These are phyloP conservation scores for Tetracladium maxilliforme DNA, from an alignment of 2,329 filamentous ascomycete species.

Conservation along the genomic window DNA sequence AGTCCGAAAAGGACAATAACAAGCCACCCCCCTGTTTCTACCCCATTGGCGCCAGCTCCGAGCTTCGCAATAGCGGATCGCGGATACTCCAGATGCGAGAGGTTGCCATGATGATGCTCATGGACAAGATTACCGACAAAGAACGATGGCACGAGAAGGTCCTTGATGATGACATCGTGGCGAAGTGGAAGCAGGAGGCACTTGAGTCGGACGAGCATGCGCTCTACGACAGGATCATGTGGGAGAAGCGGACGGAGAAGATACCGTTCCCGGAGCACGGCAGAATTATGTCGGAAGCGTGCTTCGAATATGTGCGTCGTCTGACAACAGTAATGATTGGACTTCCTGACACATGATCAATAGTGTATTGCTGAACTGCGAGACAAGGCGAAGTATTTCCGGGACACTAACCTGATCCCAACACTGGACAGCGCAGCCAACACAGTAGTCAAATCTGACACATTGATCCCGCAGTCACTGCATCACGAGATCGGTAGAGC, in stretches of 20 bases:
- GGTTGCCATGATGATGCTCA: slow-evolving; percentile 11
- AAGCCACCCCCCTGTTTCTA: no score
- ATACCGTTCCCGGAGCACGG: slow-evolving; percentile 1
- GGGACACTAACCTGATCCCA: slow-evolving; percentile 4
- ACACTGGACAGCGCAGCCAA: slow-evolving; percentile 3
- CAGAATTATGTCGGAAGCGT: slow-evolving; percentile 1
- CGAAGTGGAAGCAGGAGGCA: slow-evolving; percentile 12
- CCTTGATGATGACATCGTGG: slow-evolving; percentile 9
- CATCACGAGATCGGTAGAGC: slow-evolving; percentile 23
- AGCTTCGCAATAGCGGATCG: no score
- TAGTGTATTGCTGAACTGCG: slow-evolving; percentile 10
- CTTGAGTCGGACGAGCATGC: slow-evolving; percentile 8
- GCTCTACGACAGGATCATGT: slow-evolving; percentile 15
- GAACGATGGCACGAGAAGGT: slow-evolving; percentile 10
- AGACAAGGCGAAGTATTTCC: slow-evolving; percentile 7
- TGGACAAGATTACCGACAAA: slow-evolving; percentile 12
- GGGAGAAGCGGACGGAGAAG: slow-evolving; percentile 7
- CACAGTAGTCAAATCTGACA: slow-evolving; percentile 41
- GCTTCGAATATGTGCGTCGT: slow-evolving; percentile 2
- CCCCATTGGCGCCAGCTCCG: no score
- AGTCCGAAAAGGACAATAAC: no score
- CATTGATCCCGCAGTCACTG: slow-evolving; percentile 20
- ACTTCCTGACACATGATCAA: no score
- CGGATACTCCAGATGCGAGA: no score
- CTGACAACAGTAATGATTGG: no score